These are phyloP conservation scores for Cryphonectria nitschkei DNA, from an alignment of 2,329 filamentous ascomycete genomes.

Conservation along the genomic window DNA sequence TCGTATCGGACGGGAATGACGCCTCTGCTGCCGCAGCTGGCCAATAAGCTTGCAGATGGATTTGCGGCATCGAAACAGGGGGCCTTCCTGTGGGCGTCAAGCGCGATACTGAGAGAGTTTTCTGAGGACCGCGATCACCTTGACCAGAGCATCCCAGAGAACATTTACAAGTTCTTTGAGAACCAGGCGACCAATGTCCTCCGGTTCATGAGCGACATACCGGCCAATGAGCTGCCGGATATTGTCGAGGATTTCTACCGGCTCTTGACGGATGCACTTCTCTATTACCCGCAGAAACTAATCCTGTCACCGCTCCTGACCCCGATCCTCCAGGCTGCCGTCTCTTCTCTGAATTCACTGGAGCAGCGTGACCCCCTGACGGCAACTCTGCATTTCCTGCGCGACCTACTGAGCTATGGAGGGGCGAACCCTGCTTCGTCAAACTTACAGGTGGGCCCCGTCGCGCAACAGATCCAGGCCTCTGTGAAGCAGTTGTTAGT, in stretches of 20 bases:
- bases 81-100: constrained; percentile 98
- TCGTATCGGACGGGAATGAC: constrained; percentile 90
- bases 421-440: constrained; percentile 72
- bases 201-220: constrained; percentile 82
- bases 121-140: constrained; percentile 88
- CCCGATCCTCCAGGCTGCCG: constrained; percentile 84
- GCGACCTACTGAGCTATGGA: constrained; percentile 89
- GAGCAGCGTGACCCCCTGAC: constrained; percentile 91
- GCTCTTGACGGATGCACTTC: constrained; percentile 84
- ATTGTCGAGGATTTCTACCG: constrained; percentile 98
- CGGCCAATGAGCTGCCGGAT: constrained; percentile 72
- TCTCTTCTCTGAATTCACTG: constrained; percentile 76
- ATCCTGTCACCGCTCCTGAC: constrained; percentile 78
- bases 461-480: constrained; percentile 70
- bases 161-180: constrained; percentile 94
- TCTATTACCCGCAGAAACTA: constrained; percentile 87
- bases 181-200: constrained; percentile 90
- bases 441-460: constrained; percentile 57
- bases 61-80: constrained; percentile 88
- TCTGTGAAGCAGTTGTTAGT: constrained; percentile 74
- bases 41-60: constrained; percentile 83
- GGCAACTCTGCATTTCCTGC: constrained; percentile 88
- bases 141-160: constrained; percentile 77
- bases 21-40: constrained; percentile 81
- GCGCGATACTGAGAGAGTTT: constrained; percentile 93